Base-by-base conservation (phyloP, 805 yeast genomes). In the Myxozyma nipponensis region DNA sequence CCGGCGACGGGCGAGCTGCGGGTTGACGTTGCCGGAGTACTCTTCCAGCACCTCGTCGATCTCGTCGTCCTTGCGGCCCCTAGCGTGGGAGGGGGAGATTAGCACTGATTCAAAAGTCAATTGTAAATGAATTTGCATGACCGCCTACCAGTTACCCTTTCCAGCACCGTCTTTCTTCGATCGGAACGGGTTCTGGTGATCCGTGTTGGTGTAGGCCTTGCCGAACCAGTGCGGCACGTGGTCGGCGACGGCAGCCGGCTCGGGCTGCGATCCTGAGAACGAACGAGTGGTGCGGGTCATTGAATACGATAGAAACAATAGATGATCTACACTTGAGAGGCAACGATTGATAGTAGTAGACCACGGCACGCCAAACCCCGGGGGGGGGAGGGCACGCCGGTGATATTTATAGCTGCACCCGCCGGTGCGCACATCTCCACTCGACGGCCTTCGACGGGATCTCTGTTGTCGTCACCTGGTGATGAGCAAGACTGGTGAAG, bases 21-120 rank as follows among this genome's bases (percentile, higher is more conserved):
- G 55, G 15, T 60, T 44, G 38, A 54, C 57, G 46, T 57, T 54
- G 38, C 51, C 57, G 47, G 54, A 50, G 43, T 55, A 51, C 25
- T 59, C 59, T 23, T 55, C 50, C 37, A 57, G 63, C 15, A 59
- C 45, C 26, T 59, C 63, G 10, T 39, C 61, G 15, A 59, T 38
- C 45, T 59, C 63, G 43, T 59, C 63, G 28, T 62, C 63, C 44
- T 58, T 57, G 30, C 56, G 50, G 39, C 63, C 63, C 59, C 59
- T 56, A 34, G 21, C 3, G 5, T n/a, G n/a, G n/a, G n/a, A n/a
- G n/a, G n/a, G n/a, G 26, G n/a, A n/a, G n/a, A n/a, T n/a, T n/a
- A n/a, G n/a, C 5, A 17, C 21, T 25, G 22, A 4, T 39, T 17
- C 21, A 7, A 39, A 24, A 19, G 17, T 39, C 17, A 19, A 28